Conservation (phyloP, 306 rosid species). For the Vigna angularis region DNA sequence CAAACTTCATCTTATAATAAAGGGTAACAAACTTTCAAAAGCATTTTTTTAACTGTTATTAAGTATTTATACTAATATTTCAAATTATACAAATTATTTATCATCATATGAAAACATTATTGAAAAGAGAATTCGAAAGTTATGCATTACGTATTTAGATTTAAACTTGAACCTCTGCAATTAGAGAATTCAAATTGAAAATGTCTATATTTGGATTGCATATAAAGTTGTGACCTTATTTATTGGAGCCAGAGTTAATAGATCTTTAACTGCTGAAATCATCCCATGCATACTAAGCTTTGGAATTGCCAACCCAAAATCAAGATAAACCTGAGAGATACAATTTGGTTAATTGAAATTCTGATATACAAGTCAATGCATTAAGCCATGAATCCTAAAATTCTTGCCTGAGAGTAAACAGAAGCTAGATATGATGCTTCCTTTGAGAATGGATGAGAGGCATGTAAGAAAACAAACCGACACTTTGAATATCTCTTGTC, state of each 20-base stretch:
- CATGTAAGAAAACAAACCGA: conserved; percentile 81
- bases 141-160: conserved; percentile 16
- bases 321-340: conserved; percentile 76
- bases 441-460: conserved; percentile 90
- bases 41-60: no score
- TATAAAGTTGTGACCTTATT: conserved; percentile 63
- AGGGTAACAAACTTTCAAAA: neutral
- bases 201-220: conserved; percentile 2
- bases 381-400: conserved; percentile 10
- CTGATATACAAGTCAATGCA: conserved; percentile 7
- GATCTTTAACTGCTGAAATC: conserved; percentile 86
- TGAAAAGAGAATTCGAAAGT: neutral
- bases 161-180: conserved; percentile 10
- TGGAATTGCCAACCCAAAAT: conserved; percentile 92
- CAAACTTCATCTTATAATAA: neutral
- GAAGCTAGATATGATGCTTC: conserved; percentile 95
- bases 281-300: conserved; percentile 92
- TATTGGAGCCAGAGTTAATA: conserved; percentile 82
- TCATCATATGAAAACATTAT: no score
- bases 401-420: conserved; percentile 76
- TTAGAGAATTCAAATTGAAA: no score
- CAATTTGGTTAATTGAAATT: conserved; percentile 32
- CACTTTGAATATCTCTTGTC: conserved; percentile 78
- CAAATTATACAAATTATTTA: no score
- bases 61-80: no score